Conservation (phyloP, 768 basidiomycete species). For the Mycena metata region DNA sequence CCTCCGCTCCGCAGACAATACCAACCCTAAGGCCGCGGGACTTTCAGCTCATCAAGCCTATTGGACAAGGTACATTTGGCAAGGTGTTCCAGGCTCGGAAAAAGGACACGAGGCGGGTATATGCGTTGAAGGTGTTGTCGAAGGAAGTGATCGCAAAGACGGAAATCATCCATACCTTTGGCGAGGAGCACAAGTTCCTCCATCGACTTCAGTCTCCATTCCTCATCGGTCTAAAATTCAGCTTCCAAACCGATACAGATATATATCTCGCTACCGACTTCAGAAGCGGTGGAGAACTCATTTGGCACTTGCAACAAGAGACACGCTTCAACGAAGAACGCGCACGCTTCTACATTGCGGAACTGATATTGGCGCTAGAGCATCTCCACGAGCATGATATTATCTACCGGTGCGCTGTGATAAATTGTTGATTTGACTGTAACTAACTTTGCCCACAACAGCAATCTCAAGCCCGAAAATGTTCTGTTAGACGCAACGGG, state of each 20-base stretch:
- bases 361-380: conserved; percentile 94
- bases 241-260: conserved; percentile 96
- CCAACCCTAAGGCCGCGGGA: conserved; percentile 90
- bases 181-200: conserved; percentile 94
- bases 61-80: conserved; percentile 98
- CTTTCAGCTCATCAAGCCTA: conserved; percentile 98
- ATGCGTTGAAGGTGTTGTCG: conserved; percentile 99
- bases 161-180: conserved; percentile 99
- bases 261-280: conserved; percentile 98
- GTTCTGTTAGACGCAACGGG: conserved; percentile 98
- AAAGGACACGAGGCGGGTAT: conserved; percentile 97
- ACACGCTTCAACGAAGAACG: conserved; percentile 94
- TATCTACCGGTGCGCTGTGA: conserved; percentile 81
- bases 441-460: conserved; percentile 44
- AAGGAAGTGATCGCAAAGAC: conserved; percentile 99
- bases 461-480: conserved; percentile 98
- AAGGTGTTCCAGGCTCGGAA: conserved; percentile 99
- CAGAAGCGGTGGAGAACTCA: conserved; percentile 97
- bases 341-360: conserved; percentile 96
- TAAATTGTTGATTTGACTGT: neutral
- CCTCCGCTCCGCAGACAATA: conserved; percentile 71
- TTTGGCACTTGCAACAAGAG: conserved; percentile 98
- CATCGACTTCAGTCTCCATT: conserved; percentile 95
- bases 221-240: conserved; percentile 98
- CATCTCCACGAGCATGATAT: conserved; percentile 99